Evolutionary conservation across 108 stramenopile species (phyloP).

Genomic region (Cyclotella sp.): DNA sequence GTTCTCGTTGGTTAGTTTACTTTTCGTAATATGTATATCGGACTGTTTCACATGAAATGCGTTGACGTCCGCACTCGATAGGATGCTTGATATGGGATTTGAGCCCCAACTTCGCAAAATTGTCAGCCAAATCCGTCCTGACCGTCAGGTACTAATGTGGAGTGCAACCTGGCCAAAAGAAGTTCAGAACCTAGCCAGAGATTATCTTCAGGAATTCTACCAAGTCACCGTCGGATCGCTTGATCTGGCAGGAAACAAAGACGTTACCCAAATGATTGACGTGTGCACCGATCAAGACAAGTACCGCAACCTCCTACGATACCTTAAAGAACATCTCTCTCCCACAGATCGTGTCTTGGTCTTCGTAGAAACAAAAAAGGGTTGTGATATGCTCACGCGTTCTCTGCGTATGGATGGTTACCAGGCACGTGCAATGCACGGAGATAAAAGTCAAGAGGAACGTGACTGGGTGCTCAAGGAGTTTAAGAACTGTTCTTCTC

Average conservation of each 20-base stretch:
- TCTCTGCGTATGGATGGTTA: slow-evolving; percentile 91
- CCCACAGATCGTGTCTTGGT: slow-evolving; percentile 91
- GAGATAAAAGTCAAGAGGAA: slow-evolving; percentile 98
- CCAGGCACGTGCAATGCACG: slow-evolving; percentile 95
- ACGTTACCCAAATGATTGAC: slow-evolving; percentile 96
- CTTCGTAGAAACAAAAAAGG: slow-evolving; percentile 98
- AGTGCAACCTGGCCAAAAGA: slow-evolving; percentile 98
- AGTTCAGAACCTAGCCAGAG: slow-evolving; percentile 92
- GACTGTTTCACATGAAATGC: background rate
- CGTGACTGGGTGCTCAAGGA: slow-evolving; percentile 97
- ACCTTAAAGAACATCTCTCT: slow-evolving; percentile 81
- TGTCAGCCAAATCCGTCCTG: slow-evolving; percentile 94
- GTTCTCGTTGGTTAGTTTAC: background rate
- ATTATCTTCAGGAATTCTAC: slow-evolving; percentile 92
- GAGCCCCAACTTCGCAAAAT: slow-evolving; percentile 99
- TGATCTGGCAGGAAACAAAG: slow-evolving; percentile 97
- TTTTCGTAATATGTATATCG: background rate
- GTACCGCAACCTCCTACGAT: slow-evolving; percentile 81
- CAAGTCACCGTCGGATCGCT: slow-evolving; percentile 98
- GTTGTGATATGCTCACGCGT: slow-evolving; percentile 94
- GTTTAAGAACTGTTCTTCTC: slow-evolving; percentile 89
- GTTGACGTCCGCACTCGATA: slow-evolving; percentile 46
- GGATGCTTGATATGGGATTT: slow-evolving; percentile 99
- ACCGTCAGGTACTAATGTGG: slow-evolving; percentile 99
- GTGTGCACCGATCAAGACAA: slow-evolving; percentile 93